Evolutionary conservation across 108 stramenopile species (phyloP).

Genomic region (Nitzschia sp.): DNA sequence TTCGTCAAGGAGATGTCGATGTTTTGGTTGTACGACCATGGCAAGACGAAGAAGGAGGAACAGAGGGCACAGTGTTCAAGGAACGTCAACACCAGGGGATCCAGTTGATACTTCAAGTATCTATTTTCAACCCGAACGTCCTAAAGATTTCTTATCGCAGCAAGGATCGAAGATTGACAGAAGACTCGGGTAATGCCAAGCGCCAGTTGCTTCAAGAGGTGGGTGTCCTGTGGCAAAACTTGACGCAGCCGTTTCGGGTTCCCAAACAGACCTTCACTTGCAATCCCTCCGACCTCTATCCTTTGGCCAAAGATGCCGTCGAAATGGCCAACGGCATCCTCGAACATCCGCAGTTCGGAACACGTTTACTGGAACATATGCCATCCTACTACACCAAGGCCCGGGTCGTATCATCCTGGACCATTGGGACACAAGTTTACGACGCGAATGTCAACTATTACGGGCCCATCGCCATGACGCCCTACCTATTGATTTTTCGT

Average conservation of each 20-base stretch:
- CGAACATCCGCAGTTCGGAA: slow-evolving; percentile 15
- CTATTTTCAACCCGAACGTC: slow-evolving; percentile 43
- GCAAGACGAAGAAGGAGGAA: slow-evolving; percentile 6
- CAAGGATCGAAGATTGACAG: not conserved
- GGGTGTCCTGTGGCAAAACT: slow-evolving; percentile 29
- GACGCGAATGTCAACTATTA: slow-evolving; percentile 46
- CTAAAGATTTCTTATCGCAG: slow-evolving; percentile 3
- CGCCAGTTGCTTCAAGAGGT: slow-evolving; percentile 29
- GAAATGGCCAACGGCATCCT: slow-evolving; percentile 28
- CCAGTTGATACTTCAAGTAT: slow-evolving; percentile 42
- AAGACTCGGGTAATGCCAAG: not conserved
- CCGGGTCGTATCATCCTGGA: slow-evolving; percentile 46
- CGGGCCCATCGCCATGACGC: slow-evolving; percentile 27
- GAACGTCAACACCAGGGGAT: slow-evolving; percentile 1
- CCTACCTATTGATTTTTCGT: slow-evolving; percentile 9
- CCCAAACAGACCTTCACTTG: slow-evolving; percentile 20
- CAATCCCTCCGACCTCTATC: slow-evolving; percentile 37
- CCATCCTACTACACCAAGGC: not conserved
- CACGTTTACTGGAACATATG: slow-evolving; percentile 13
- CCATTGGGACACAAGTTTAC: slow-evolving; percentile 49
- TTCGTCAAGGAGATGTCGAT: slow-evolving; percentile 46
- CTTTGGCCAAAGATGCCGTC: slow-evolving; percentile 34
- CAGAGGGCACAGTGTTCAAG: not conserved
- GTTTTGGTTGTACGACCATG: slow-evolving; percentile 41
- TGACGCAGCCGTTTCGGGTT: slow-evolving; percentile 13